Percentiles rank a stretch among this genome's conserved stretches.
These are phyloP conservation scores for Vanrija pseudolonga DNA, from an alignment of 1,284 basidiomycete species.

Conservation along the genomic window DNA sequence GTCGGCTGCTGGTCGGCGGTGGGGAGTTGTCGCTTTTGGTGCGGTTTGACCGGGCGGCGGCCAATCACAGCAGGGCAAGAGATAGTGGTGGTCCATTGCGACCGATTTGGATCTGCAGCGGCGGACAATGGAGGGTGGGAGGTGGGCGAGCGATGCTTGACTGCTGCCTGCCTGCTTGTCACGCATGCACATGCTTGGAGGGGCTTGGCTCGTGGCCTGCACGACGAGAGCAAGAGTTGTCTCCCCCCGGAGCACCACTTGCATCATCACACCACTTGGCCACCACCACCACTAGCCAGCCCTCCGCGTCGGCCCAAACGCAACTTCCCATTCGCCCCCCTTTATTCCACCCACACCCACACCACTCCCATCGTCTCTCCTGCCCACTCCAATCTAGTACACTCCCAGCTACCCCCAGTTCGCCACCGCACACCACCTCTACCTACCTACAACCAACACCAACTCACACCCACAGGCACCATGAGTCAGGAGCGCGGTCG, in stretches of 20 bases:
- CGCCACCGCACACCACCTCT: neutral
- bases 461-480: constrained; percentile 4
- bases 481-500: constrained; percentile 17
- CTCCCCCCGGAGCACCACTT: too few relatives aligned
- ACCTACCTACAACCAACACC: constrained; percentile 1
- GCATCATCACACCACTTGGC: too few relatives aligned
- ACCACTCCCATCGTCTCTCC: neutral
- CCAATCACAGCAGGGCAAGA: neutral
- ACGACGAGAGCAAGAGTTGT: too few relatives aligned
- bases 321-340: neutral
- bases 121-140: too few relatives aligned
- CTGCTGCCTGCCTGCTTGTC: too few relatives aligned
- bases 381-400: neutral
- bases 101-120: too few relatives aligned
- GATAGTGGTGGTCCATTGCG: neutral
- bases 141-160: too few relatives aligned
- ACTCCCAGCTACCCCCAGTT: neutral
- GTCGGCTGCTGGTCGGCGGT: too few relatives aligned
- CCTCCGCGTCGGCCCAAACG: too few relatives aligned
- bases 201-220: too few relatives aligned
- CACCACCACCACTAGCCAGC: neutral
- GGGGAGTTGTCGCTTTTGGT: neutral
- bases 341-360: neutral
- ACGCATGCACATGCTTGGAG: too few relatives aligned
- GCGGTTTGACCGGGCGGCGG: neutral